Conservation (phyloP, 371 early-diverging fungal species). For the Mucor saturninus region DNA sequence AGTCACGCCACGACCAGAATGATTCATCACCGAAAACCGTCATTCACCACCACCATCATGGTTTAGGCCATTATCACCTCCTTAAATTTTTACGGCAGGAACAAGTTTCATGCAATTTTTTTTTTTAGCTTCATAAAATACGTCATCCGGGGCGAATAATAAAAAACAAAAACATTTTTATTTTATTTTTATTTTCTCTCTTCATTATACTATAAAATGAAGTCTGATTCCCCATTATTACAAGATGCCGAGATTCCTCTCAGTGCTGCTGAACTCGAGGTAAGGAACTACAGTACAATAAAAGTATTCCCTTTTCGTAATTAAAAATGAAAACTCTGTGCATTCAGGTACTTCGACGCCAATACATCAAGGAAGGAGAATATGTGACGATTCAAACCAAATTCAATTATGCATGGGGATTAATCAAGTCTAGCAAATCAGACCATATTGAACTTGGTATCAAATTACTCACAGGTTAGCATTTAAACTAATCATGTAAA, state of each 20-base stretch:
- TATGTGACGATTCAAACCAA: slow-evolving; percentile 84
- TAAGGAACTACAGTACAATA: slow-evolving; percentile 7
- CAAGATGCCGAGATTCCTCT: slow-evolving; percentile 49
- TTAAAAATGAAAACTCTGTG: no score
- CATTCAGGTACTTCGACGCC: slow-evolving; percentile 68
- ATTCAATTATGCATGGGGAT: slow-evolving; percentile 96
- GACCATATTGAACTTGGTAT: slow-evolving; percentile 80
- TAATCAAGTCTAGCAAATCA: slow-evolving; percentile 71
- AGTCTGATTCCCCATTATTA: slow-evolving; percentile 38
- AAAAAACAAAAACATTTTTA: not conserved
- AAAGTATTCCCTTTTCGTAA: not conserved
- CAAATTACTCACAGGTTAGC: slow-evolving; percentile 72
- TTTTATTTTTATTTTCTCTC: not conserved
- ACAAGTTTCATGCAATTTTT: not conserved
- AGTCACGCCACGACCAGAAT: no score
- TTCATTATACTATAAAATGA: slow-evolving; percentile 19
- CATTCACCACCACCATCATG: no score
- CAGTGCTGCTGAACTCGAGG: slow-evolving; percentile 45
- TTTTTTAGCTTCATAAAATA: not conserved
- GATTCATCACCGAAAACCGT: no score
- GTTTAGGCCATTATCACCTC: no score
- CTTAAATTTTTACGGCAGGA: not conserved
- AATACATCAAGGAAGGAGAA: slow-evolving; percentile 73
- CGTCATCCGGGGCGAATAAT: not conserved
- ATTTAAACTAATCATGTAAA: not conserved